Evolutionary conservation across 306 rosid species (phyloP), one percentile per base, ranked within the genome.

Genomic region (Prunus davidiana): DNA sequence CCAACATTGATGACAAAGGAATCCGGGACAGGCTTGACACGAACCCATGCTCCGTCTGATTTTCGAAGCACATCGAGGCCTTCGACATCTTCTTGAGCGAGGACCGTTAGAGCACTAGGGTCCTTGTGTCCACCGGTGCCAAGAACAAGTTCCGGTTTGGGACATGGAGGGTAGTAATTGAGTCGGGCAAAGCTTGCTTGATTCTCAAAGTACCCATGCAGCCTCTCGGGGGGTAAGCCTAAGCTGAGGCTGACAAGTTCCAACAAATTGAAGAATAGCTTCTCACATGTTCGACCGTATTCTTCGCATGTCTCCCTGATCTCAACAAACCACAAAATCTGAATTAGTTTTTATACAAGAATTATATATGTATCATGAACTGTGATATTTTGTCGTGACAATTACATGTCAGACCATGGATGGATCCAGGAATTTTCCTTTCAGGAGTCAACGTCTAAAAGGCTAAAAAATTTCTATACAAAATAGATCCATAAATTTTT

Each of bases 161-260:
- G 73, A 16, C 73, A 47, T 22, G 73, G 41, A 22, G 73, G 43
- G 15, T 69, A 69, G 24, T 34, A 30, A 27, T 69, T 69, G 60
- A 69, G 73, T 14, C 73, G 19, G n/a, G 58, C 58, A 49, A 49
- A 69, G 58, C 22, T 46, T 47, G 73, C 22, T 50, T 69, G 73
- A 8, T 69, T 28, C 24, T 47, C 58, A 14, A 69, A 69, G 73
- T 69, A 69, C 11, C 41, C 73, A 47, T 69, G 43, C 3, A 69
- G 27, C 34, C 73, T 46, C 58, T 15, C 49, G 0, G 16, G 58
- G 8, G 73, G 73, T 30, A 69, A 69, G 20, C 58, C 58, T 69
- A 69, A 49, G 60, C 73, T 49, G 4, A 69, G 18, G 71, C 71
- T 43, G 1, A 66, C 71, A n/a, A 66, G 52, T 20, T 66, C 71